A percentile compares a stretch with the other conserved stretches of the same genome.
Evolutionary conservation across 176 grass and related monocot genomes (phyloP).

Genomic region (Ampelocalamus luodianensis): DNA sequence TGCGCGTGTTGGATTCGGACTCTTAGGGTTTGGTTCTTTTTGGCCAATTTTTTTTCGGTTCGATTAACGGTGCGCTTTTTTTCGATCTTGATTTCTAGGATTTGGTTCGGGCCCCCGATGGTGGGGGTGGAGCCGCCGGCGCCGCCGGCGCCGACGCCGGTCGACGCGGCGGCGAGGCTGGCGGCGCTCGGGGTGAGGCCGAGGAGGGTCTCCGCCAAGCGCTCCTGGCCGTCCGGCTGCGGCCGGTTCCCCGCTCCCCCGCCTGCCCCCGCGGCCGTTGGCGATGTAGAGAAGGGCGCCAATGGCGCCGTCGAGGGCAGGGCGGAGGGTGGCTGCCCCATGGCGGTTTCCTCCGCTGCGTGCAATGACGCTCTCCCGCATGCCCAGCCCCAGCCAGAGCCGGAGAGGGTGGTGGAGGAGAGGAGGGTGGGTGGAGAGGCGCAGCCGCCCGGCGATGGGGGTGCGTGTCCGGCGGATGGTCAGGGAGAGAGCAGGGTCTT

Average conservation of each 20-base stretch:
- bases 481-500: not conserved
- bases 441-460: not conserved
- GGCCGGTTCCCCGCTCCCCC: slow-evolving; percentile 43
- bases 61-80: not conserved
- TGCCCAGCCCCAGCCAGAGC: not conserved
- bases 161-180: not conserved
- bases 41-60: not conserved
- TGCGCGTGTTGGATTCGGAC: not conserved
- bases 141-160: not conserved
- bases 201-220: slow-evolving; percentile 38
- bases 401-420: not conserved
- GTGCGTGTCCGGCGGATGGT: not conserved
- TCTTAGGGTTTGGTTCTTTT: slow-evolving; percentile 36
- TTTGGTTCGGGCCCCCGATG: slow-evolving; percentile 14
- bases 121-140: slow-evolving; percentile 40
- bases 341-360: not conserved
- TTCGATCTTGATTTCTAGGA: slow-evolving; percentile 44
- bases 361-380: not conserved
- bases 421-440: not conserved
- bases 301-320: not conserved
- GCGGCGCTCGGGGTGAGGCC: not conserved
- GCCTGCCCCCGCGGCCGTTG: not conserved
- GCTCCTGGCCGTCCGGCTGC: slow-evolving; percentile 55
- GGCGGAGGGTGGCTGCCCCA: not conserved
- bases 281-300: not conserved